These are phyloP conservation scores for Solanum lignicaule DNA, from an alignment of 257 asterid species.

Conservation along the genomic window DNA sequence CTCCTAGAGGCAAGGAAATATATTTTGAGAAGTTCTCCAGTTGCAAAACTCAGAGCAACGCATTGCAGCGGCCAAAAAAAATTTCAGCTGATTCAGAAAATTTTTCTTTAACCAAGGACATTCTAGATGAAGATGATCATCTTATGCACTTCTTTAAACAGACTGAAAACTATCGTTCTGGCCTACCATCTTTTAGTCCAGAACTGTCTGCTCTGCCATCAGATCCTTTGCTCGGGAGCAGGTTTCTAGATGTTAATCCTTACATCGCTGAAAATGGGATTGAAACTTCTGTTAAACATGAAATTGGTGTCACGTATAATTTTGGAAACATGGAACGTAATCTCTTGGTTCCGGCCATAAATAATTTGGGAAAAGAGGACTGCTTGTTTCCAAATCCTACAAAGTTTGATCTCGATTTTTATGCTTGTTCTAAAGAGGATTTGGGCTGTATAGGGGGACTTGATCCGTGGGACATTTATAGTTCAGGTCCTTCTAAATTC, in stretches of 20 bases:
- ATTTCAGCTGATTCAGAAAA: constrained; percentile 12
- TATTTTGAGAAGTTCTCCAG: constrained; percentile 25
- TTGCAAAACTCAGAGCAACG: constrained; percentile 22
- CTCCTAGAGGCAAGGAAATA: constrained; percentile 16
- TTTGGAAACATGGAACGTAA: constrained; percentile 19
- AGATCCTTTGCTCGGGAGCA: constrained; percentile 17
- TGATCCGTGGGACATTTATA: constrained; percentile 7
- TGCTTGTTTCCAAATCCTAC: constrained; percentile 13
- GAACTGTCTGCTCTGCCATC: constrained; percentile 28
- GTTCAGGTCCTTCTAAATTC: constrained; percentile 18
- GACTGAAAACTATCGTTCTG: constrained; percentile 13
- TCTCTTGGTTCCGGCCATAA: not conserved
- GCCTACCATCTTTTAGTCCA: constrained; percentile 24
- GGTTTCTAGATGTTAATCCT: constrained; percentile 18
- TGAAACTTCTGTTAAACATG: constrained; percentile 20
- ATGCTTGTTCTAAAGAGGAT: constrained; percentile 14
- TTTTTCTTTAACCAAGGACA: constrained; percentile 17
- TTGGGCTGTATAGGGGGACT: constrained; percentile 13
- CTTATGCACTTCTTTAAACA: constrained; percentile 16
- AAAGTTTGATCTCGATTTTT: constrained; percentile 17
- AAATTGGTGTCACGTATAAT: constrained; percentile 3
- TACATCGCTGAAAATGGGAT: constrained; percentile 9
- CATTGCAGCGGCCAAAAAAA: constrained; percentile 11
- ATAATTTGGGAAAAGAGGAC: constrained; percentile 24
- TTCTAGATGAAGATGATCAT: constrained; percentile 8